These are phyloP conservation scores for Hibiscus trionum DNA, from an alignment of 345 rosid species.

Conservation along the genomic window DNA sequence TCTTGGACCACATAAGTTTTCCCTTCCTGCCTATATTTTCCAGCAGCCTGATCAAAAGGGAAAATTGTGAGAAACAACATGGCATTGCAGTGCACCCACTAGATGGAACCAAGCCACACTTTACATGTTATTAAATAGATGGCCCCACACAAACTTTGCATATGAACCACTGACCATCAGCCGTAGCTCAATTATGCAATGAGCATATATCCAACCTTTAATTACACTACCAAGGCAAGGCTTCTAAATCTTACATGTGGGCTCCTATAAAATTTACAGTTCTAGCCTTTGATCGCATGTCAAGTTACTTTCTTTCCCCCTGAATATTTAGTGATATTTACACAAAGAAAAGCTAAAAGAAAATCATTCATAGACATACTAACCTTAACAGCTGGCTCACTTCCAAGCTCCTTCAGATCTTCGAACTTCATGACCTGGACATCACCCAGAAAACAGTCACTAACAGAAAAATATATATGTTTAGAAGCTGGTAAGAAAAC, in stretches of 20 bases:
- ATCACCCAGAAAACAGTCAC: neutral
- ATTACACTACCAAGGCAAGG: neutral
- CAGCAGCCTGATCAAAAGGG: conserved; percentile 54
- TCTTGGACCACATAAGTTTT: conserved; percentile 93
- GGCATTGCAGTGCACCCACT: neutral
- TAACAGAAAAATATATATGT: conserved; percentile 3
- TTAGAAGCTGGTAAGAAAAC: neutral
- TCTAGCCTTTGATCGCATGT: neutral
- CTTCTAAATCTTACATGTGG: neutral
- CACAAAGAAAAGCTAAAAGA: neutral
- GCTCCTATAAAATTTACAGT: neutral
- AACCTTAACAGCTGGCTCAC: conserved; percentile 83
- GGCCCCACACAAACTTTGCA: neutral
- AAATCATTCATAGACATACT: neutral
- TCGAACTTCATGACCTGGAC: conserved; percentile 91
- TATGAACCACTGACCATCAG: neutral
- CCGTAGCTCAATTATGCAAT: neutral
- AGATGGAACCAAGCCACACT: neutral
- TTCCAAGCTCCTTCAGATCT: conserved; percentile 87
- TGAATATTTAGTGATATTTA: neutral
- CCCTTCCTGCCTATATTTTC: conserved; percentile 91
- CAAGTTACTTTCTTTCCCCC: neutral
- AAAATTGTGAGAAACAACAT: neutral
- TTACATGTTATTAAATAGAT: neutral
- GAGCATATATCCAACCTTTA: neutral